Conservation (phyloP, 192 early-diverging fungal species). For the Dimargaris verticillata region DNA sequence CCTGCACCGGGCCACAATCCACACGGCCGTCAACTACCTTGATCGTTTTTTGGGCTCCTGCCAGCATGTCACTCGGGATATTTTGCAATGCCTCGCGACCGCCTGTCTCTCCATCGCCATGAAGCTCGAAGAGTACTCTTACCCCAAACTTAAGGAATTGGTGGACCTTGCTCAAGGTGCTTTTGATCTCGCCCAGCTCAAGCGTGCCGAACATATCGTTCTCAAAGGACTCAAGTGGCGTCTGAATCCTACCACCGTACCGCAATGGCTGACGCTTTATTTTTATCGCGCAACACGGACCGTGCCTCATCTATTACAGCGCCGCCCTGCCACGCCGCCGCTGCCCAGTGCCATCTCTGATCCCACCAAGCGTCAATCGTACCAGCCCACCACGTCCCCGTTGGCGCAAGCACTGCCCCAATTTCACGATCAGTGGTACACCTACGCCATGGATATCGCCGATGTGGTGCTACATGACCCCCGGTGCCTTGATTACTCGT, state of each 20-base stretch:
- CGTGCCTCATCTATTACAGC: constrained; percentile 15
- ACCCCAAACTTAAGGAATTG: constrained; percentile 24
- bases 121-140: constrained; percentile 29
- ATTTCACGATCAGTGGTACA: constrained; percentile 18
- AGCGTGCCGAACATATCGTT: constrained; percentile 26
- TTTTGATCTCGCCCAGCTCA: constrained; percentile 24
- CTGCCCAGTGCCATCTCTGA: background rate
- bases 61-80: constrained; percentile 18
- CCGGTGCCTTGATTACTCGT: constrained; percentile 15
- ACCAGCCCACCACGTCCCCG: background rate
- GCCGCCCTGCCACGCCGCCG: background rate
- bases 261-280: constrained; percentile 21
- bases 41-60: constrained; percentile 24
- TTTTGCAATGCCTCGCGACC: constrained; percentile 32
- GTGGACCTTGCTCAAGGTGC: constrained; percentile 28
- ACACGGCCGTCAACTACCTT: constrained; percentile 25
- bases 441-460: constrained; percentile 21
- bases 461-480: constrained; percentile 25
- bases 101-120: constrained; percentile 32
- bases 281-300: constrained; percentile 26
- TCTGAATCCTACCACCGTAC: constrained; percentile 24
- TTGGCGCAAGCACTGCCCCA: constrained; percentile 3
- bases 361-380: background rate
- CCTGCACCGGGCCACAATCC: constrained; percentile 29
- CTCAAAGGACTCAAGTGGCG: constrained; percentile 24